Evolutionary conservation across 768 basidiomycete species (phyloP), one percentile per base, ranked within the genome.

Genomic region (Macrolepiota fuliginosa): DNA sequence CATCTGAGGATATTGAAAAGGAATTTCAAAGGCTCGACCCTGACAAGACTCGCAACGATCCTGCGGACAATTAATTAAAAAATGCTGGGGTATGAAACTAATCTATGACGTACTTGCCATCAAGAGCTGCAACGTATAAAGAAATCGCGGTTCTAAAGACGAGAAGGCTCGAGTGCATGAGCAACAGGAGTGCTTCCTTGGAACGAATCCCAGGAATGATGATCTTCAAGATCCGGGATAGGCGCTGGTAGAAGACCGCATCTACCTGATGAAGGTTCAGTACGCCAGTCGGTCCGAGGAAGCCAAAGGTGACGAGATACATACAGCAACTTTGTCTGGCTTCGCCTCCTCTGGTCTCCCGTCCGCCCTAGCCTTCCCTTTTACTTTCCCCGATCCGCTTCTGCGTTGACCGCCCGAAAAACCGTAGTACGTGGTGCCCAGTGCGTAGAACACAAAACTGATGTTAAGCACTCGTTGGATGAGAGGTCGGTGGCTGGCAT

Each of bases 31-130:
- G 92, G 86, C 67, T 89, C 86, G 6, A 91, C 93, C 59, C 94
- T 88, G 35, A 99, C 96, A 10, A 99, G 84, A 51, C 92, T 94
- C 3, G 96, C 93, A 4, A 98, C 96, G 66, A 98, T 98, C 71
- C 94, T 96, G 64, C 36, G 54, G 42, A 52, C 10, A 15, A 24
- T 13, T 47, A 66, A 46, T 65, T 35, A 56, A 50, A 19, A 39
- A 15, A 46, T 0, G 19, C 12, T 19, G 36, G 15, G 12, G 11
- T 39, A 17, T 13, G 17, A 42, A 17, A 45, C n/a, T 24, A 36
- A 29, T 24, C 10, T 46, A 39, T 39, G 15, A 79, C 87, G 65
- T 67, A 92, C 91, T 85, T 89, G 73, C 96, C 96, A 70, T 98
- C 96, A 52, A 98, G 81, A 22, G 91, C 86, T 5, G 96, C 96